Conservation (phyloP, 495 filamentous ascomycete genomes). For the Chaetomium fimeti region DNA sequence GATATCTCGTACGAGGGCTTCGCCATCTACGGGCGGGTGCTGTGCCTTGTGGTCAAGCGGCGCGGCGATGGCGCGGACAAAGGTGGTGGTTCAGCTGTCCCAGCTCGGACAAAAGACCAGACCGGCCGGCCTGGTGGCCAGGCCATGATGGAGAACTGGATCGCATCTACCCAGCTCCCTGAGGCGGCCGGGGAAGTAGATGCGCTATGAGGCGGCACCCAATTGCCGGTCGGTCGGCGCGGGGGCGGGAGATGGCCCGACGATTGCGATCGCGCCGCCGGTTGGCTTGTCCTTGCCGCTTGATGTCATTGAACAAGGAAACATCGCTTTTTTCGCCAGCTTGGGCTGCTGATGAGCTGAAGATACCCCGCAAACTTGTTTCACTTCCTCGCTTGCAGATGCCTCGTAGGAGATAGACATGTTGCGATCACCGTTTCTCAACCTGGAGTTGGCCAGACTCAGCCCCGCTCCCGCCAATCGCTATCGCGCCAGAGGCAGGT, state of each 20-base stretch:
- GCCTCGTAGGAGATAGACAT: constrained; percentile 1
- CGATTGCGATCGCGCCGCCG: neutral
- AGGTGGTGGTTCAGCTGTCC: constrained; percentile 32
- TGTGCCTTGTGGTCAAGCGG: constrained; percentile 83
- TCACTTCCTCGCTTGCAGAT: constrained; percentile 17
- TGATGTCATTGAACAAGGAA: constrained; percentile 18
- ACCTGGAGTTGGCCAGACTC: neutral
- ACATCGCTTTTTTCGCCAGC: neutral
- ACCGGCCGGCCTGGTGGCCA: constrained; percentile 53
- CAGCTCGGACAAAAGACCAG: constrained; percentile 32
- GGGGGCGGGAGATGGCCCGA: neutral
- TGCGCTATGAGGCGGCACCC: constrained; percentile 15
- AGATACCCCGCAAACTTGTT: constrained; percentile 19
- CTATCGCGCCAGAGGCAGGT: neutral
- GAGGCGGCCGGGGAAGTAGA: constrained; percentile 37
- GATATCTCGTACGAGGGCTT: constrained; percentile 91
- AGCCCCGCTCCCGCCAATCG: neutral
- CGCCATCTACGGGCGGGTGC: constrained; percentile 84
- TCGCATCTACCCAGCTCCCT: constrained; percentile 66
- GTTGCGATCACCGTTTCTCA: constrained; percentile 4
- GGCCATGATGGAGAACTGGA: constrained; percentile 92
- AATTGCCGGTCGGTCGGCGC: neutral
- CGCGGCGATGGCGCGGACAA: constrained; percentile 37
- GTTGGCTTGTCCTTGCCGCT: constrained; percentile 6
- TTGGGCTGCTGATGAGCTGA: neutral